phyloP scores from a whole-genome alignment of 75 land plant genomes.

The Sequoiadendron giganteum region DNA sequence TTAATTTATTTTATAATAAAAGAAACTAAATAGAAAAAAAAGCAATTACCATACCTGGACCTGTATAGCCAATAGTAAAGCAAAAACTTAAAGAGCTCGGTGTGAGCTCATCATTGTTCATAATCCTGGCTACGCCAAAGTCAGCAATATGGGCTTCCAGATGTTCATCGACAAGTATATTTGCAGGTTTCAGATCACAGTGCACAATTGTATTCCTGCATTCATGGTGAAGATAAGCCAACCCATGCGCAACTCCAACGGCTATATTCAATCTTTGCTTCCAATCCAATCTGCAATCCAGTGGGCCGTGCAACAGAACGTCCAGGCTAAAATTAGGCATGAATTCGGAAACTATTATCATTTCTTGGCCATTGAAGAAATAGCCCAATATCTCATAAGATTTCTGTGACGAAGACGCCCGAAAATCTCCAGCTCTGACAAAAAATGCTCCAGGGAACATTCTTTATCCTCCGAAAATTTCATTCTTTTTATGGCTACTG shows the following conservation, averaged over 20 bases:
- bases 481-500: neutral
- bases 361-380: neutral
- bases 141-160: neutral
- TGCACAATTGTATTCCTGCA: neutral
- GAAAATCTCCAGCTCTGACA: neutral
- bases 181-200: neutral
- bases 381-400: neutral
- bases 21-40: neutral
- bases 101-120: neutral
- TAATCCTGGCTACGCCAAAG: neutral
- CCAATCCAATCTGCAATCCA: neutral
- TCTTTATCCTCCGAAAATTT: neutral
- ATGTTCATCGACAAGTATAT: neutral
- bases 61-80: neutral
- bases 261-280: neutral
- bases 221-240: neutral
- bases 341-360: neutral
- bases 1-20: neutral
- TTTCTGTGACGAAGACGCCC: neutral
- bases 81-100: neutral
- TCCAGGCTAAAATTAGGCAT: neutral
- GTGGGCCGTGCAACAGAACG: neutral
- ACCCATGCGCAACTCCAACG: neutral
- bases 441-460: neutral
- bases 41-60: neutral